Conservation (phyloP, 2,329 filamentous ascomycete genomes). For the Akanthomyces lecanii region DNA sequence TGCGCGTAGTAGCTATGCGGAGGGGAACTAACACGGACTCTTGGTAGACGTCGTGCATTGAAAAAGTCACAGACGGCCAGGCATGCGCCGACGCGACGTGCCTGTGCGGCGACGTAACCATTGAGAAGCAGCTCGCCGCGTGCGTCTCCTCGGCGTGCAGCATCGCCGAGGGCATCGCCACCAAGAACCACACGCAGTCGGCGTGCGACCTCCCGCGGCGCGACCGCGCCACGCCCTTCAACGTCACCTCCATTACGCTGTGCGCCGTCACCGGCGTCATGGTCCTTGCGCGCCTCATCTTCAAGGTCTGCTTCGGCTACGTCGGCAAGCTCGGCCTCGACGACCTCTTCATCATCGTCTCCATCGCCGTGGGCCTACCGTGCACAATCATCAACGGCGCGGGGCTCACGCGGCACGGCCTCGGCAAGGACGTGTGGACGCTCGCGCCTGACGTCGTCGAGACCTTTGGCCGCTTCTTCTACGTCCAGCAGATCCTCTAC, state of each 20-base stretch:
- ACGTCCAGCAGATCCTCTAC: constrained; percentile 41
- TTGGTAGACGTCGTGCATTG: background rate
- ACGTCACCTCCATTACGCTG: constrained; percentile 31
- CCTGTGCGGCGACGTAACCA: background rate
- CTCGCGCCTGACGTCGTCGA: constrained; percentile 38
- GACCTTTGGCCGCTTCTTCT: constrained; percentile 41
- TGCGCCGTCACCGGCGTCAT: constrained; percentile 36
- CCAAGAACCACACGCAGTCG: constrained; percentile 23
- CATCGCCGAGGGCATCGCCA: constrained; percentile 10
- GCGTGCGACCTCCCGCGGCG: constrained; percentile 27
- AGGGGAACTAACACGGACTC: background rate
- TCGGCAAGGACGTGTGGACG: constrained; percentile 51
- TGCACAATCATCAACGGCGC: constrained; percentile 30
- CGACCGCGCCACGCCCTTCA: constrained; percentile 31
- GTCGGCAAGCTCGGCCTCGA: constrained; percentile 35
- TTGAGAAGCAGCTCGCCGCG: background rate
- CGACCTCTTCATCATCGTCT: constrained; percentile 33
- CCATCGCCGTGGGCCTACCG: constrained; percentile 27
- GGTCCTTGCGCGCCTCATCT: constrained; percentile 38
- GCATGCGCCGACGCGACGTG: background rate
- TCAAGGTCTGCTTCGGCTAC: constrained; percentile 31
- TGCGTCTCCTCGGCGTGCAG: background rate
- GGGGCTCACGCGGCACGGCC: constrained; percentile 35
- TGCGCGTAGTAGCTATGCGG: background rate
- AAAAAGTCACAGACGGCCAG: background rate